Percentiles rank a stretch among this genome's conserved stretches.
phyloP scores from a whole-genome alignment of 139 green algal species.

The Auxenochlorella pyrenoidosa region DNA sequence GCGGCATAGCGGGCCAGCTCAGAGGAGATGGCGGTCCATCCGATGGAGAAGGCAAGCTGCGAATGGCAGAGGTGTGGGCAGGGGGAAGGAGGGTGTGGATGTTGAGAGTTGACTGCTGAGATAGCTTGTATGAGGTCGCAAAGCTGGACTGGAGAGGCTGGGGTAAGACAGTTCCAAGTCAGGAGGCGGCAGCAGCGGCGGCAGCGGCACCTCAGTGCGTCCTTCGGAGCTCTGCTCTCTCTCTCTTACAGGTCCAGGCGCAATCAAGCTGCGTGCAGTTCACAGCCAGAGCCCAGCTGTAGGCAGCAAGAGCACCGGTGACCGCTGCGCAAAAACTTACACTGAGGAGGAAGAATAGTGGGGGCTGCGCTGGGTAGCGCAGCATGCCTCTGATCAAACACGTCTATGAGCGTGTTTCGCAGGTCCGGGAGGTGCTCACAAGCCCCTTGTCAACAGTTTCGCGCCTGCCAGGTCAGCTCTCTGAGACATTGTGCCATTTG shows the following conservation, averaged over 20 bases:
- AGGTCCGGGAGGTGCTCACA: not conserved
- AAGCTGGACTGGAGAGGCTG: too few species aligned
- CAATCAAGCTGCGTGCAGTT: too few species aligned
- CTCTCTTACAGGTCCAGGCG: too few species aligned
- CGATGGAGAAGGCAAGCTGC: constrained; percentile 22
- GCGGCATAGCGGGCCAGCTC: constrained; percentile 6
- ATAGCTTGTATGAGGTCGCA: not conserved
- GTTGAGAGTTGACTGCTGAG: not conserved
- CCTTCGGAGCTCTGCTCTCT: too few species aligned
- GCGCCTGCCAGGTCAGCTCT: not conserved
- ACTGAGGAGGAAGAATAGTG: not conserved
- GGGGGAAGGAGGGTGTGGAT: not conserved
- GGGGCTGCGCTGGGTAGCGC: not conserved
- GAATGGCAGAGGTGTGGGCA: not conserved
- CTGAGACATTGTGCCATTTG: not conserved
- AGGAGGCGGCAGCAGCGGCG: not conserved
- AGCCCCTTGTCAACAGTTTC: not conserved
- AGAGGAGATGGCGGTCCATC: constrained; percentile 8
- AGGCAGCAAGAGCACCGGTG: too few species aligned
- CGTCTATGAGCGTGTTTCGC: not conserved
- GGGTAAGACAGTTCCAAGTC: too few species aligned
- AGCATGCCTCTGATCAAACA: not conserved
- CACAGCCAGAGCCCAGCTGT: too few species aligned
- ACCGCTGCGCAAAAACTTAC: not conserved
- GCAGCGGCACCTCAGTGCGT: not conserved